Conservation (phyloP, 768 basidiomycete genomes). For the Tricholoma matsutake region DNA sequence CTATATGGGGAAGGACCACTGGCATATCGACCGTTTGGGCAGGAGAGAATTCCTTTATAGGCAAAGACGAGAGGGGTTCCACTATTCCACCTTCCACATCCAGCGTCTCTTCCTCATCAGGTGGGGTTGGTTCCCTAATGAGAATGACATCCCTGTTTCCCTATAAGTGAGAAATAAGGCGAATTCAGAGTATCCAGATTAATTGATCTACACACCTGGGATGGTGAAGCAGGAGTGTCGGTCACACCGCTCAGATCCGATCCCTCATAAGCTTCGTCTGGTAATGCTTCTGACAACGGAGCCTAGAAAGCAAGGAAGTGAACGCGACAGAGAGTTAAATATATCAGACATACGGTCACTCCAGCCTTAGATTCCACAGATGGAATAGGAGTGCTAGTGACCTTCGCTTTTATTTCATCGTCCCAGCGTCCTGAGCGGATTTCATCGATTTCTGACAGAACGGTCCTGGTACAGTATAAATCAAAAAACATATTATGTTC, state of each 20-base stretch:
- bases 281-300: conserved; percentile 9
- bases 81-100: background rate
- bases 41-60: background rate
- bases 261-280: conserved; percentile 26
- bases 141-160: background rate
- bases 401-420: conserved; percentile 38
- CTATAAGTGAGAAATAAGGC: background rate
- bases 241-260: conserved; percentile 36
- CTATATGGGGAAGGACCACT: background rate
- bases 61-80: background rate
- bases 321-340: background rate
- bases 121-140: background rate
- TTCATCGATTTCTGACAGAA: conserved; percentile 73
- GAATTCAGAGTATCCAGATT: background rate
- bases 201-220: conserved; percentile 16
- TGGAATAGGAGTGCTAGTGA: conserved; percentile 18
- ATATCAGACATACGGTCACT: conserved; percentile 1
- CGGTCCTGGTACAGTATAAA: conserved; percentile 37
- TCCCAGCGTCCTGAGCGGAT: conserved; percentile 71
- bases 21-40: background rate
- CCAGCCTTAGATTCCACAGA: conserved; percentile 4
- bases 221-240: conserved; percentile 27
- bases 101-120: background rate
- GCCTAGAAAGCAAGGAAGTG: background rate
- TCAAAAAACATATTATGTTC: background rate